Conservation (phyloP, 495 filamentous ascomycete genomes). For the Talaromyces adpressus region DNA sequence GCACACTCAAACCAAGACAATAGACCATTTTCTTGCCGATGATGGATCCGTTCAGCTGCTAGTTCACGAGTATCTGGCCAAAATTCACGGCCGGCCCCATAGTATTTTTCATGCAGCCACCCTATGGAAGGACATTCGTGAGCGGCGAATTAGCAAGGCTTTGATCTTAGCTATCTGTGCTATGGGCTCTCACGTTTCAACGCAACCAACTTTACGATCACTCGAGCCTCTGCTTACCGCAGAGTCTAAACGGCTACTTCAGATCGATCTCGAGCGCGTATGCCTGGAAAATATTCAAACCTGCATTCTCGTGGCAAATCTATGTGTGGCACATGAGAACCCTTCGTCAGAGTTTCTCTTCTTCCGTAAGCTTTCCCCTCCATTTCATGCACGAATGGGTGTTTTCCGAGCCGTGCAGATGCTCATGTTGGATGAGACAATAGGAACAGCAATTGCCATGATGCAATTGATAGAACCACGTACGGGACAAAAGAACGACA, state of each 20-base stretch:
- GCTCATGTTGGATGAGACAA: background rate
- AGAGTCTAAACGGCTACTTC: background rate
- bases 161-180: background rate
- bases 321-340: background rate
- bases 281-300: slow-evolving; percentile 5
- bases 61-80: background rate
- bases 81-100: background rate
- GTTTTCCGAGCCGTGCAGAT: background rate
- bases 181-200: background rate
- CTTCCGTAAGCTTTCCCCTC: background rate
- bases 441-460: slow-evolving; percentile 5
- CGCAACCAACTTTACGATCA: background rate
- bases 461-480: background rate
- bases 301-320: background rate
- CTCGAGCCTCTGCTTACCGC: background rate
- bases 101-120: background rate
- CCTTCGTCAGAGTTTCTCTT: background rate
- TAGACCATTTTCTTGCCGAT: too few relatives aligned
- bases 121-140: background rate
- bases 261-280: background rate
- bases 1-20: too few relatives aligned
- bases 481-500: background rate
- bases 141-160: background rate
- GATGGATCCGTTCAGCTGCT: background rate
- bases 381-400: too few relatives aligned